phyloP scores from a whole-genome alignment of 257 asterid genomes.

The Nyctanthes arbortristis region DNA sequence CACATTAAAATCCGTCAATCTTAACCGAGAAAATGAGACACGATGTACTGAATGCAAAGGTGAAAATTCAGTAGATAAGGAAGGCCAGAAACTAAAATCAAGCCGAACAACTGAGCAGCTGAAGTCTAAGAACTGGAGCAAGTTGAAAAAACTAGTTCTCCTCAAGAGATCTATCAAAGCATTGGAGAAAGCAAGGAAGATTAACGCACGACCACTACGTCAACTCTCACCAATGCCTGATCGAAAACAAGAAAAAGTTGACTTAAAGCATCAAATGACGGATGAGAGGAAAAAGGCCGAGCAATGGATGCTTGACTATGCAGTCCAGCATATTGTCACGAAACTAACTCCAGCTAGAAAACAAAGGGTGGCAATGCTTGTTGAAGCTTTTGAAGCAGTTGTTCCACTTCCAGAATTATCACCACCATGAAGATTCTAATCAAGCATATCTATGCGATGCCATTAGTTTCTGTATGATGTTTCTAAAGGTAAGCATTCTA shows the following conservation, averaged over 20 bases:
- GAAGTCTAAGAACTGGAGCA: constrained; percentile 75
- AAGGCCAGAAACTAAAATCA: constrained; percentile 11
- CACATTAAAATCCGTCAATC: too few relatives aligned
- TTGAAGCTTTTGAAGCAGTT: constrained; percentile 96
- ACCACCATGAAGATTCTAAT: constrained; percentile 8
- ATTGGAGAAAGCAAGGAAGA: constrained; percentile 62
- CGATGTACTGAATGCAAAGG: constrained; percentile 15
- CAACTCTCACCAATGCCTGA: constrained; percentile 29
- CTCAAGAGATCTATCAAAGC: constrained; percentile 78
- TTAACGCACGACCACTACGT: constrained; percentile 26
- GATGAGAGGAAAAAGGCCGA: constrained; percentile 82
- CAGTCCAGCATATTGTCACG: constrained; percentile 74
- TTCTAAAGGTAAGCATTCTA: constrained; percentile 19
- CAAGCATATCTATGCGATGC: not conserved
- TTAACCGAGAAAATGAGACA: constrained; percentile 8
- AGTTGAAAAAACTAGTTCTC: constrained; percentile 66
- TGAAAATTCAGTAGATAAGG: constrained; percentile 12
- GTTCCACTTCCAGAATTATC: constrained; percentile 80
- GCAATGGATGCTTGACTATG: constrained; percentile 97
- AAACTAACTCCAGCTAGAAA: constrained; percentile 74
- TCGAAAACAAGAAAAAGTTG: constrained; percentile 49
- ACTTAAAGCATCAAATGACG: constrained; percentile 63
- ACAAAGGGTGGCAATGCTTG: constrained; percentile 87
- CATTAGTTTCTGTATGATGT: constrained; percentile 4
- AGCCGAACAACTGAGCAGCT: constrained; percentile 25